Evolutionary conservation across 495 filamentous ascomycete species (phyloP), one percentile per base, ranked within the genome.

Genomic region (Aspergillus conjunctus): DNA sequence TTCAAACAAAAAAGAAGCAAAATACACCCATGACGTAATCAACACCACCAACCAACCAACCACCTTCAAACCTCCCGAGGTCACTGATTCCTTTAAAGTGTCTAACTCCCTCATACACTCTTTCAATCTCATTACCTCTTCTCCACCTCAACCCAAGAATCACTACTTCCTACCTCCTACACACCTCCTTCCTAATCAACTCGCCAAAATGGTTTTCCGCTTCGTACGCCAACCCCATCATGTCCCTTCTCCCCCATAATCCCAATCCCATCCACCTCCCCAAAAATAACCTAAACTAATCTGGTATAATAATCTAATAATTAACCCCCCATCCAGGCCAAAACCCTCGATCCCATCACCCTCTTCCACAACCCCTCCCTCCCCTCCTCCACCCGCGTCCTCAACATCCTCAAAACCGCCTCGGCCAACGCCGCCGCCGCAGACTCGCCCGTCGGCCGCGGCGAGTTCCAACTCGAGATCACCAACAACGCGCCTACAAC

Each of bases 301-400:
- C 26, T 26, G 22, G 50, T 32, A 51, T 57, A 63, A 62, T 49
- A 33, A 54, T 32, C 54, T 57, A 63, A 62, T 49, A 59, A 45
- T 43, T 55, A 30, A 53, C 34, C 3, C 4, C 4, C 10, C 14
- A 26, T 18, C 11, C 63, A 93, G 89, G 82, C 83, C 74, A 93
- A 92, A 84, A 81, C 88, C 62, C 83, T 91, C 75, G 91, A 98
- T 80, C 86, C 96, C 61, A 87, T 98, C 67, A 97, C 92, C 58
- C 88, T 98, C 79, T 98, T 98, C 84, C 93, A 97, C 83, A 86
- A 87, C 64, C 84, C 93, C 22, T 77, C 75, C 43, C 75, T 81
- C 17, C 77, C 85, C 3, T 73, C 85, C 63, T 96, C 91, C 3
- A 79, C 80, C 14, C 84, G 86, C 45, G 84, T 85, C 32, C 82